These are phyloP conservation scores for Penicillium sp. DNA, from an alignment of 2,329 filamentous ascomycete species.

Conservation along the genomic window DNA sequence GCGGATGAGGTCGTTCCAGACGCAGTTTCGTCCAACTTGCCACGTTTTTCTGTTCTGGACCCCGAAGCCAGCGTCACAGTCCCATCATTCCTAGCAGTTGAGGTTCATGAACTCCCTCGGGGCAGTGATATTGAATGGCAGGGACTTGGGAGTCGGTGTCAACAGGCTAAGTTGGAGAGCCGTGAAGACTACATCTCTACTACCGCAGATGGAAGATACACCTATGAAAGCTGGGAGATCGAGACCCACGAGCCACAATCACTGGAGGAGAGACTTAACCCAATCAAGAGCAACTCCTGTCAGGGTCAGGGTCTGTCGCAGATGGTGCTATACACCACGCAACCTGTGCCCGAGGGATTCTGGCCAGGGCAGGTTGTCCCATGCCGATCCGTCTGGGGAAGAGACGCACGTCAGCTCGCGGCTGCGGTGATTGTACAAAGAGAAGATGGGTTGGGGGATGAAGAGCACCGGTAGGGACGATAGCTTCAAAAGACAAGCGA, in stretches of 20 bases:
- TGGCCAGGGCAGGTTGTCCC: conserved; percentile 42
- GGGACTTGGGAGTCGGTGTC: conserved; percentile 57
- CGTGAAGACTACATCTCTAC: conserved; percentile 21
- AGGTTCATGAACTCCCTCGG: conserved; percentile 74
- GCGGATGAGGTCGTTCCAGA: conserved; percentile 38
- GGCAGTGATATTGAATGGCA: conserved; percentile 80
- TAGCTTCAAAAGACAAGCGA: too few relatives aligned
- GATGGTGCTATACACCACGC: conserved; percentile 37
- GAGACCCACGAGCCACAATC: conserved; percentile 12
- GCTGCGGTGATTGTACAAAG: conserved; percentile 39
- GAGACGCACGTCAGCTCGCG: conserved; percentile 31
- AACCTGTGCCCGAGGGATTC: conserved; percentile 19
- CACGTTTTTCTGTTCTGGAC: conserved; percentile 29
- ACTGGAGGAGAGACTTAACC: conserved; percentile 24
- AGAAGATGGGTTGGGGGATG: conserved; percentile 7
- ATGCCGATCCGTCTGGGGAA: conserved; percentile 43
- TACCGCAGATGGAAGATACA: conserved; percentile 23
- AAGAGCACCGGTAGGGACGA: too few relatives aligned
- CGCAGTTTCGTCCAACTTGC: conserved; percentile 21
- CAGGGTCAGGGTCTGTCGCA: conserved; percentile 22
- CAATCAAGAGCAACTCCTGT: conserved; percentile 22
- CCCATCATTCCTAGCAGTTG: conserved; percentile 70
- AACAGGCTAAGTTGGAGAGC: conserved; percentile 25
- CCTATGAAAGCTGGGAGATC: conserved; percentile 35
- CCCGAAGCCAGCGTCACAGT: conserved; percentile 29